A percentile compares a stretch with the other conserved stretches of the same genome.
Evolutionary conservation across 176 grass and related monocot genomes (phyloP).

Genomic region (Hordeum marinum): DNA sequence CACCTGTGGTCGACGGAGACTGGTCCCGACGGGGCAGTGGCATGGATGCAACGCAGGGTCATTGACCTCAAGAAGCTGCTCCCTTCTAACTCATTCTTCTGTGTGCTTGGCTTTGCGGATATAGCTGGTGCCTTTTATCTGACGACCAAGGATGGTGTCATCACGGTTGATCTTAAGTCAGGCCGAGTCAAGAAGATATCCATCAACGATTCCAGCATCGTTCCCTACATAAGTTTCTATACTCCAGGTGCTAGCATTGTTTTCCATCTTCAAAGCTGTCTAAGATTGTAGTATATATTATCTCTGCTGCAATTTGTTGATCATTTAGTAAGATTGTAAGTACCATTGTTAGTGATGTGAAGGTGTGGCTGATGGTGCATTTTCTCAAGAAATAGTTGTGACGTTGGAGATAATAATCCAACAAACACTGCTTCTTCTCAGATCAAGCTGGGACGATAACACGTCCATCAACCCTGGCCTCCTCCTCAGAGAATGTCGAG

Average conservation of each 20-base stretch:
- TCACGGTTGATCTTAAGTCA: background rate
- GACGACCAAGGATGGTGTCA: background rate
- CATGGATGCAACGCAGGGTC: background rate
- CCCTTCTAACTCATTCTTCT: background rate
- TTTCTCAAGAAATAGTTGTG: background rate
- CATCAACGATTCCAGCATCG: background rate
- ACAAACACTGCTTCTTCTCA: background rate
- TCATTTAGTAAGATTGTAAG: background rate
- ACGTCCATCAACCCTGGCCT: background rate
- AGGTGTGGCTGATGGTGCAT: background rate
- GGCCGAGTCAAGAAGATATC: background rate
- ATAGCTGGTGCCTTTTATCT: background rate
- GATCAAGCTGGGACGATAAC: background rate
- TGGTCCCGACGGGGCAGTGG: background rate
- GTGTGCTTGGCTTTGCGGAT: background rate
- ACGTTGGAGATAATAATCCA: background rate
- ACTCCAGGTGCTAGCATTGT: background rate
- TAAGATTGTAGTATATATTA: background rate
- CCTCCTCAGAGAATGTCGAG: background rate
- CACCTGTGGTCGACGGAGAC: background rate
- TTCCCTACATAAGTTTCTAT: background rate
- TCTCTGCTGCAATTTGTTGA: background rate
- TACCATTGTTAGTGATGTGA: background rate
- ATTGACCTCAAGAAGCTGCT: background rate
- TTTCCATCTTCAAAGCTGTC: background rate